Evolutionary conservation across 352 stramenopile species (phyloP), one percentile per base, ranked within the genome.

Genomic region (Phytophthora cactorum): DNA sequence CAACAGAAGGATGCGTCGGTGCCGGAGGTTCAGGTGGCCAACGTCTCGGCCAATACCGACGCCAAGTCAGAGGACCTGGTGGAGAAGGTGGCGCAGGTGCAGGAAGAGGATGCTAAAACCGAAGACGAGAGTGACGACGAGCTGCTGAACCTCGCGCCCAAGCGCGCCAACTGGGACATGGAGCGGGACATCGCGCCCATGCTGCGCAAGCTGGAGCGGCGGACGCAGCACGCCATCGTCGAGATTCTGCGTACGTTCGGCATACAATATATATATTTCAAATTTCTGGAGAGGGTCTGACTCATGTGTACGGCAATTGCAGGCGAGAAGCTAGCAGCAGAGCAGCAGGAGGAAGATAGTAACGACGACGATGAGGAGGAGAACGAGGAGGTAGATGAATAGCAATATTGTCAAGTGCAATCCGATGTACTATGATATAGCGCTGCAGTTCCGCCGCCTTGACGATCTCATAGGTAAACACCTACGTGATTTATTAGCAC

Each of bases 91-190:
- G 63, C 29, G 29, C 60, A 78, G 14, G 54, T 10, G 10, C 57
- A 76, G 12, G 57, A 74, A 27, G 66, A 77, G 10, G 58, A 67
- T 28, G 52, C 55, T 5, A 74, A 78, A 2, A 75, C 63, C 0
- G 74, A 80, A 4, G 71, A 83, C 8, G 75, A 91, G 27, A 80
- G 83, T 6, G 84, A 90, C 0, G 79, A 84, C 12, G 88, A 95
- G 6, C 52, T 90, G 28, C 59, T 96, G 52, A 88, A 86, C 38
- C 69, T 96, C 2, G 89, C 89, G 22, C 86, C 89, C 1, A 95
- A 94, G 73, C 86, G 86, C 22, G 86, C 87, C 17, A 96, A 94
- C 57, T 96, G 87, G 86, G 89, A 96, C 56, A 92, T 96, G 59
- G 87, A 95, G 63, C 84, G 89, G 28, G 87, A 94, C 50, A 91